These are phyloP conservation scores for Ceratocystis diversiconidia DNA, from an alignment of 2,329 filamentous ascomycete genomes.

Conservation along the genomic window DNA sequence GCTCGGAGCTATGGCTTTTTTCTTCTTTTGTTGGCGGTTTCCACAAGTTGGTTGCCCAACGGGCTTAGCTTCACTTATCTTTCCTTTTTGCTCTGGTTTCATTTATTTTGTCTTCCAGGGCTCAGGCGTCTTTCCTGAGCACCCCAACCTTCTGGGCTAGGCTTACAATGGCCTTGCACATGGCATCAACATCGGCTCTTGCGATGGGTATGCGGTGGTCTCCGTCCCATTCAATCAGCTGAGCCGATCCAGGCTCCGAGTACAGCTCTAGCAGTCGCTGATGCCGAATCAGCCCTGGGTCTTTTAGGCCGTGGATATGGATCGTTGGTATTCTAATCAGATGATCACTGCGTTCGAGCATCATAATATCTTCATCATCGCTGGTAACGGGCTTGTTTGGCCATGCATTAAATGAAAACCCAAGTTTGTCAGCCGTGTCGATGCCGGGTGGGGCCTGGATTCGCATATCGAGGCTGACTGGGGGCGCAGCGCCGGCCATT, in stretches of 20 bases:
- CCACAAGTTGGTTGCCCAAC: background rate
- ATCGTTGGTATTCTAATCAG: slow-evolving; percentile 44
- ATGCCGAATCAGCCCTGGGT: slow-evolving; percentile 46
- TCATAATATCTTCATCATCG: slow-evolving; percentile 24
- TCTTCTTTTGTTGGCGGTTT: background rate
- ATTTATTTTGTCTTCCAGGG: background rate
- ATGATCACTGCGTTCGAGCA: slow-evolving; percentile 27
- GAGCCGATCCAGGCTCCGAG: slow-evolving; percentile 39
- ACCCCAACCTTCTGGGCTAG: slow-evolving; percentile 27
- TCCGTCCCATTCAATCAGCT: slow-evolving; percentile 58
- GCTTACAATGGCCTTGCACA: slow-evolving; percentile 39
- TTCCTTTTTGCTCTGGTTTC: background rate
- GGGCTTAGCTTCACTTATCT: background rate
- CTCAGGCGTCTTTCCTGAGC: background rate
- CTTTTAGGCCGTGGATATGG: slow-evolving; percentile 52
- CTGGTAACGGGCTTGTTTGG: slow-evolving; percentile 22
- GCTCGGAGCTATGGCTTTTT: slow-evolving; percentile 2
- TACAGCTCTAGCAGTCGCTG: slow-evolving; percentile 42
- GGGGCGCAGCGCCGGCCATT: slow-evolving; percentile 45
- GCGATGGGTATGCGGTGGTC: slow-evolving; percentile 58
- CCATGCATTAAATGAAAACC: slow-evolving; percentile 30
- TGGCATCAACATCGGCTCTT: slow-evolving; percentile 44
- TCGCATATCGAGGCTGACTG: slow-evolving; percentile 37
- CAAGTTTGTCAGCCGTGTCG: slow-evolving; percentile 23
- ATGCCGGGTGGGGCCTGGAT: slow-evolving; percentile 21